Evolutionary conservation across 2,329 filamentous ascomycete genomes (phyloP).

Genomic region (Ophiostoma ulmi): DNA sequence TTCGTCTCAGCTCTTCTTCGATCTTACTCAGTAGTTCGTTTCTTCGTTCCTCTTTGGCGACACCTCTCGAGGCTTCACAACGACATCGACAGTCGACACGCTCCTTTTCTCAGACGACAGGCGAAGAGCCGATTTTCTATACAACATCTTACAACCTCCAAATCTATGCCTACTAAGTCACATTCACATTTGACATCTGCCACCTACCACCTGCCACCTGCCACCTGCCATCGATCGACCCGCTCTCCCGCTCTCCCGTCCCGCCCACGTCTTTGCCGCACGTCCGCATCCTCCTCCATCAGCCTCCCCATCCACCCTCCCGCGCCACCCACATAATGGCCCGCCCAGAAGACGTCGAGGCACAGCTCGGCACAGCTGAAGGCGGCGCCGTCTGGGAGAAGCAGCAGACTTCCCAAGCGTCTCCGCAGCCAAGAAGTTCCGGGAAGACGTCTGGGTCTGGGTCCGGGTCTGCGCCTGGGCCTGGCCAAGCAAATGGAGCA

Average conservation of each 20-base stretch:
- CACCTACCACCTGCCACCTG: not conserved
- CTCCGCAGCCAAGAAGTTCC: not conserved
- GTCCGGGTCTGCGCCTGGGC: too few relatives aligned
- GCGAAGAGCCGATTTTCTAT: too few relatives aligned
- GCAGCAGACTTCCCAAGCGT: not conserved
- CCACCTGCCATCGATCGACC: not conserved
- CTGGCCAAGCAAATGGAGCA: not conserved
- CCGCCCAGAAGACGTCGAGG: constrained; percentile 27
- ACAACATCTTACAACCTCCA: too few relatives aligned
- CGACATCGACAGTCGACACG: not conserved
- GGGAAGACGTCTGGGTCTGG: too few relatives aligned
- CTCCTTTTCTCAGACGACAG: not conserved
- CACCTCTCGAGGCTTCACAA: not conserved
- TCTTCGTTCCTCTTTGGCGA: not conserved
- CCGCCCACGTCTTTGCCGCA: not conserved
- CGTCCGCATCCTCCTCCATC: not conserved
- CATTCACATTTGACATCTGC: not conserved
- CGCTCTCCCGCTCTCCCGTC: not conserved
- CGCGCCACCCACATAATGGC: constrained; percentile 6
- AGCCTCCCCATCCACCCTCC: not conserved
- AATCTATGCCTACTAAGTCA: too few relatives aligned
- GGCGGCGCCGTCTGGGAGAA: constrained; percentile 18
- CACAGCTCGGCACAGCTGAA: constrained; percentile 23
- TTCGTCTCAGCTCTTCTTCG: too few relatives aligned
- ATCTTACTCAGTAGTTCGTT: not conserved